Evolutionary conservation across 495 filamentous ascomycete species (phyloP), one percentile per base, ranked within the genome.

Genomic region (Jackrogersella multiformis): DNA sequence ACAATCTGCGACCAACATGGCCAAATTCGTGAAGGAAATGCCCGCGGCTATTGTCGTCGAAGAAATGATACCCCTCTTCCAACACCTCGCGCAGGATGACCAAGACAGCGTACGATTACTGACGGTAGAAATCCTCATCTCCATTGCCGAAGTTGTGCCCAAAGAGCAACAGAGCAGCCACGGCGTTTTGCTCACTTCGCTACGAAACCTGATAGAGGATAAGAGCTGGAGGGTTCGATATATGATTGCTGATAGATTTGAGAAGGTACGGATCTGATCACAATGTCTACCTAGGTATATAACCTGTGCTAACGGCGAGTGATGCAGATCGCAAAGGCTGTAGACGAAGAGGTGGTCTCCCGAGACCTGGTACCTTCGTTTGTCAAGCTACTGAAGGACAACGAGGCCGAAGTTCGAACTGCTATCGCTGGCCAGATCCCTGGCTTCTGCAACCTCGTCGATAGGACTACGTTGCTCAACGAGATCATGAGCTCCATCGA

Each of bases 211-310:
- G 66, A 97, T 98, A 79, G 94, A 97, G 73, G 95, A 99, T 76
- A 97, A 97, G 84, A 97, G 96, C 80, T 99, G 95, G 95, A 87
- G 95, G 70, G 95, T 99, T 49, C 86, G 95, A 76, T 99, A 98
- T 77, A 99, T 98, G 96, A 96, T 99, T 61, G 95, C 96, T 26
- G 95, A 99, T 78, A 86, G 93, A 79, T 99, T 96, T 73, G 95
- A 98, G 78, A 98, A 98, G 92, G 94, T 94, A 74, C 38, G 73
- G 58, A 20, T 28, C 21, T n/a, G n/a, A n/a, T n/a, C n/a, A n/a
- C 12, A 34, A 10, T 49, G 34, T 18, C 0, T 13, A 0, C 10
- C 61, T 34, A n/a, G n/a, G n/a, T 65, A 28, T 26, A 51, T 28
- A 1, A 35, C 24, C n/a, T 6, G 21, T 8, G 46, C 60, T 74